Evolutionary conservation across 2,329 filamentous ascomycete species (phyloP).

Genomic region (Boeremia exigua): DNA sequence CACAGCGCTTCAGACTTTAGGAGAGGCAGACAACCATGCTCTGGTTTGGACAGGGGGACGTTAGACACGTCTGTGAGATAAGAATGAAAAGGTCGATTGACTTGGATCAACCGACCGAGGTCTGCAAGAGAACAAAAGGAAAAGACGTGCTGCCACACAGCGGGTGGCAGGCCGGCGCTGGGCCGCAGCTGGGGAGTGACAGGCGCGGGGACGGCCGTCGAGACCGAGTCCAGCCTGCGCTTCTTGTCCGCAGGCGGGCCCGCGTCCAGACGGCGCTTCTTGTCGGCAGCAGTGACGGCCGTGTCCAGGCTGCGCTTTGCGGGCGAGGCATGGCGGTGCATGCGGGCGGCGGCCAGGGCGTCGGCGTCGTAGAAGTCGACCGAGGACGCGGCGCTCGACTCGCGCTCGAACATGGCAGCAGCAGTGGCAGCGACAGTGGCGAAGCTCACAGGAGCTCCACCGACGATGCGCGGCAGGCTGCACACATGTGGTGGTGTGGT

Average conservation of each 20-base stretch:
- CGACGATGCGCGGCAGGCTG: slow-evolving; percentile 30
- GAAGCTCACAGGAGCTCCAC: slow-evolving; percentile 42
- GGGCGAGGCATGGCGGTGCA: slow-evolving; percentile 19
- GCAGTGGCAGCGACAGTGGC: slow-evolving; percentile 26
- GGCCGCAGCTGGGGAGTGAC: slow-evolving; percentile 24
- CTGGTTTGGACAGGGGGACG: slow-evolving; percentile 41
- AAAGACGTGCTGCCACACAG: slow-evolving; percentile 75
- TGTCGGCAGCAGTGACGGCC: slow-evolving; percentile 29
- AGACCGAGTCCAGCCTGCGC: slow-evolving; percentile 33
- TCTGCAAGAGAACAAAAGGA: slow-evolving; percentile 67
- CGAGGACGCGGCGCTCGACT: slow-evolving; percentile 44
- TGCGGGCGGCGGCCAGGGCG: slow-evolving; percentile 17
- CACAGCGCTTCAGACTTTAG: slow-evolving; percentile 71
- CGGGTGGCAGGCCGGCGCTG: slow-evolving; percentile 59
- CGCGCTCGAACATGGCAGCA: slow-evolving; percentile 41
- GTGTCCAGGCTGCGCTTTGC: slow-evolving; percentile 45
- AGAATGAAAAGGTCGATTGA: slow-evolving; percentile 71
- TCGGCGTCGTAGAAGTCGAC: slow-evolving; percentile 46
- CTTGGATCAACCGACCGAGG: slow-evolving; percentile 68
- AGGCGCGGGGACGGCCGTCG: slow-evolving; percentile 6
- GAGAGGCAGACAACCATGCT: slow-evolving; percentile 43
- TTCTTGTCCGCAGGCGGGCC: slow-evolving; percentile 33
- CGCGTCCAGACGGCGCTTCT: slow-evolving; percentile 42
- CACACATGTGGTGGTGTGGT: slow-evolving; percentile 34
- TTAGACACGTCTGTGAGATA: slow-evolving; percentile 47